Evolutionary conservation across 495 filamentous ascomycete genomes (phyloP), one percentile per base, ranked within the genome.

Genomic region (Letharia columbiana): DNA sequence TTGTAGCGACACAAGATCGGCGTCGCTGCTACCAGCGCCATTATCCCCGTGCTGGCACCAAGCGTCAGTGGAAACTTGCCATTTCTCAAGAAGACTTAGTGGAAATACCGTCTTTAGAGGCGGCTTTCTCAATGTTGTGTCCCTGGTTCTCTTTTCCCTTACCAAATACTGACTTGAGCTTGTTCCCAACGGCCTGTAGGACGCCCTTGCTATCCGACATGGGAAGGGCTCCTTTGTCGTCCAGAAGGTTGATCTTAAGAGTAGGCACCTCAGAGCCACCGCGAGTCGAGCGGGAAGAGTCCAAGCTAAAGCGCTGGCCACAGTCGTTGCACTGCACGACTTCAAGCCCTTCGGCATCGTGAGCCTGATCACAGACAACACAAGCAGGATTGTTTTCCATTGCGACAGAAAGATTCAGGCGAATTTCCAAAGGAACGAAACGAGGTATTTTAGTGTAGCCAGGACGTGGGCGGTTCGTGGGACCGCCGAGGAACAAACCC

Each of bases 351-450:
- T 57, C 33, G 20, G 54, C 17, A 37, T 37, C 15, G 15, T 35
- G 31, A 20, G 54, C 1, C 31, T 37, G 31, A n/a, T 37, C 6
- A 57, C 15, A 57, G 3, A 57, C 17, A 37, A 15, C 0, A 57
- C 54, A 57, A 20, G 17, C 31, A 40, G 23, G 15, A 39, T 20
- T 23, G 11, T 3, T 33, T 10, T 12, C n/a, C 28, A 63, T 60
- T 5, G 17, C 37, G 31, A 47, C 20, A 33, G 39, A 17, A 13
- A n/a, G 2, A 31, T 58, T 40, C 23, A 28, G 54, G 20, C 50
- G 61, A 13, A 62, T 68, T 28, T 68, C 66, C n/a, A 35, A 42
- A 6, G 64, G 64, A 18, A 66, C 64, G n/a, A 61, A 66, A 8
- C 56, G 64, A 7, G 64, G 57, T 28, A 66, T 9, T 20, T 50